Evolutionary conservation across 257 asterid genomes (phyloP).

Genomic region (Nicotiana paniculata): DNA sequence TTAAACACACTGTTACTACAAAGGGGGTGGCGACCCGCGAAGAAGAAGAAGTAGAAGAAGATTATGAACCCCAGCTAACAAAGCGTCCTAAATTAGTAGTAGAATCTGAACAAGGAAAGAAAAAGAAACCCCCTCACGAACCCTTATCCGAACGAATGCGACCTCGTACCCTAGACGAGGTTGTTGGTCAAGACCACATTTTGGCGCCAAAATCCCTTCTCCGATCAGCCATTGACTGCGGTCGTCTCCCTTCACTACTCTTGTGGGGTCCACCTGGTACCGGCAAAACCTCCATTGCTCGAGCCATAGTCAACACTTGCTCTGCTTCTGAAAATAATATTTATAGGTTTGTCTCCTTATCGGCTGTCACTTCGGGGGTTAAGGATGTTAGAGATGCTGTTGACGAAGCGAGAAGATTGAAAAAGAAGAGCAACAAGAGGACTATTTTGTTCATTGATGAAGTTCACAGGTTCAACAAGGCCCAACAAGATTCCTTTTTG

Average conservation of each 20-base stretch:
- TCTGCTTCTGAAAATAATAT: neutral
- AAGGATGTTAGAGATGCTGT: slow-evolving; percentile 77
- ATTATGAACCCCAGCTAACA: slow-evolving; percentile 7
- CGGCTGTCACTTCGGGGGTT: slow-evolving; percentile 82
- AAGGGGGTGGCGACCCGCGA: neutral
- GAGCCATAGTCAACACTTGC: slow-evolving; percentile 46
- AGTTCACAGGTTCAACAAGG: slow-evolving; percentile 86
- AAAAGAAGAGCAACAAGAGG: slow-evolving; percentile 18
- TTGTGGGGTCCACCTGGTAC: slow-evolving; percentile 94
- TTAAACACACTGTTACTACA: neutral
- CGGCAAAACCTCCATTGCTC: slow-evolving; percentile 84
- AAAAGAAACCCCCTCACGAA: slow-evolving; percentile 25
- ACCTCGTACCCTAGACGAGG: slow-evolving; percentile 64
- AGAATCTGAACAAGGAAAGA: slow-evolving; percentile 3
- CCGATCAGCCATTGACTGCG: slow-evolving; percentile 39
- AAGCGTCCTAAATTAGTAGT: slow-evolving; percentile 36
- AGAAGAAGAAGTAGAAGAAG: slow-evolving; percentile 9
- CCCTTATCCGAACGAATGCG: slow-evolving; percentile 79
- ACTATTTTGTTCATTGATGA: slow-evolving; percentile 77
- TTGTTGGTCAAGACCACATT: slow-evolving; percentile 81
- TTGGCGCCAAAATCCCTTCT: slow-evolving; percentile 46
- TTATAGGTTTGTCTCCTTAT: slow-evolving; percentile 50
- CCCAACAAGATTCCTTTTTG: slow-evolving; percentile 76
- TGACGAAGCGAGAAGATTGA: slow-evolving; percentile 53
- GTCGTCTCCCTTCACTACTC: slow-evolving; percentile 64